Evolutionary conservation across 2,329 filamentous ascomycete genomes (phyloP), one percentile per base, ranked within the genome.

Genomic region (Diplodia seriata): DNA sequence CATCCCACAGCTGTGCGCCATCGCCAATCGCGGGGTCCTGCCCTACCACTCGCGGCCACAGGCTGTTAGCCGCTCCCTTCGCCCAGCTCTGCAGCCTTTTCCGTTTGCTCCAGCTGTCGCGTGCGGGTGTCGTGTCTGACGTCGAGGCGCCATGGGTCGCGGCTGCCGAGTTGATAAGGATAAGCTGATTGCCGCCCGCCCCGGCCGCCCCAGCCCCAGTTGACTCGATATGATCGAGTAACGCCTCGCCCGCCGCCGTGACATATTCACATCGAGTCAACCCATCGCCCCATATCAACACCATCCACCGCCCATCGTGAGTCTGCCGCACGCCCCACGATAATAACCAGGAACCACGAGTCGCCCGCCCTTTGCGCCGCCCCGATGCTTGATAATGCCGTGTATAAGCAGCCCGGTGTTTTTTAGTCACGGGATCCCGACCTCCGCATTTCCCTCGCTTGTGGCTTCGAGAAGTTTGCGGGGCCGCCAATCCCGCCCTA

Each of bases 231-330:
- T n/a, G 18, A 63, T 51, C 47, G 20, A 23, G 59, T 63, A 20
- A 63, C 8, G 15, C 26, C 43, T 51, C 47, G 59, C 59, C 43
- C 43, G 43, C 59, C 59, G 31, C 20, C 18, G 53, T 63, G 59
- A 63, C 59, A 63, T 51, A 51, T 63, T 63, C 20, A 11, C 59
- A 63, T 63, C 59, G 59, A 63, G 59, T 63, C 59, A 63, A 63
- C 47, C 57, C 20, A n/a, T 29, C 15, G n/a, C 14, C 40, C 40
- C 59, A 51, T 63, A 63, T 63, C 59, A 63, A 63, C 59, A 63
- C 59, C 59, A 63, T 63, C 47, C 38, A 51, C 50, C 43, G 43
- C 36, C 43, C 55, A 51, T 63, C 59, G 43, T 50, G 57, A 50
- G 15, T 8, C 29, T 23, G 12, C 1, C 23, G 36, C 23, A 8